These are phyloP conservation scores for Ophiostoma pallidulum DNA, from an alignment of 2,329 filamentous ascomycete species.

Conservation along the genomic window DNA sequence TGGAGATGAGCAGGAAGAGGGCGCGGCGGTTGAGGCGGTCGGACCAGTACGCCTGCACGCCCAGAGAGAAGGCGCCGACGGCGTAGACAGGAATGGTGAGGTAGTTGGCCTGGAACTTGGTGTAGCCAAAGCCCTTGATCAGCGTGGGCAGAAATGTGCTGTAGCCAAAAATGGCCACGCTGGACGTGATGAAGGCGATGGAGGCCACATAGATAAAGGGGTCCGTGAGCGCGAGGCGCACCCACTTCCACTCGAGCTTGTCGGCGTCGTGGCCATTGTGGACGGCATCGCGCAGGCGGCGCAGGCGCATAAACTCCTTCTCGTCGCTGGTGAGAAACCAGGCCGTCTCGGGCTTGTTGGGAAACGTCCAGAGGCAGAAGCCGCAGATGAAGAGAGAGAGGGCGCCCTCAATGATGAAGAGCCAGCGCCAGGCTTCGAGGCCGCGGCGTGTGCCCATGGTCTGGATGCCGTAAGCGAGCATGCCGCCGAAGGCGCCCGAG, in stretches of 20 bases:
- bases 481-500: slow-evolving; percentile 26
- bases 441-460: slow-evolving; percentile 35
- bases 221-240: slow-evolving; percentile 1
- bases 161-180: slow-evolving; percentile 9
- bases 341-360: background rate
- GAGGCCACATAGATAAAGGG: background rate
- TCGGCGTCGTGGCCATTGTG: background rate
- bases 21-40: too few species aligned
- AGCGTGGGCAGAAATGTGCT: slow-evolving; percentile 28
- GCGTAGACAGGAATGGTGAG: slow-evolving; percentile 32
- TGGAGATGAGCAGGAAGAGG: too few species aligned
- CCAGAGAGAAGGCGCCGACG: slow-evolving; percentile 18
- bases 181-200: slow-evolving; percentile 20
- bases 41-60: too few species aligned
- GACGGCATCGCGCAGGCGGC: background rate
- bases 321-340: slow-evolving; percentile 6
- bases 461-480: slow-evolving; percentile 31
- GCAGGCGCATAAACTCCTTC: background rate
- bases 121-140: slow-evolving; percentile 29
- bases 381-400: background rate
- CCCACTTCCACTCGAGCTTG: background rate
- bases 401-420: slow-evolving; percentile 12
- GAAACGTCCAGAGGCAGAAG: background rate
- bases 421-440: slow-evolving; percentile 12
- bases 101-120: slow-evolving; percentile 29